phyloP scores from a whole-genome alignment of 257 asterid genomes.

The Marsdenia floribunda region DNA sequence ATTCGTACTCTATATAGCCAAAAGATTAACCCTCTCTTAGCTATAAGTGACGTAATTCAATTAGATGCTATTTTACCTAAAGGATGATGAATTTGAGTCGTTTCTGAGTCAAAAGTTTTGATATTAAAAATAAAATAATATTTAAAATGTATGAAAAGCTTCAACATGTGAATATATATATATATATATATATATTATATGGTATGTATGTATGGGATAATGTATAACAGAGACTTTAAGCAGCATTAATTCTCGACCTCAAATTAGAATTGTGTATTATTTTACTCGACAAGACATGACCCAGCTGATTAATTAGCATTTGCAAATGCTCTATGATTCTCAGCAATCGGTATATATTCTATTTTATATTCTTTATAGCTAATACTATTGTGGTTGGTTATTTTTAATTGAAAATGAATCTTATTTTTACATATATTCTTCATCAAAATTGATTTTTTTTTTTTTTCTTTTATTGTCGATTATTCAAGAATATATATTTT shows the following conservation, averaged over 20 bases:
- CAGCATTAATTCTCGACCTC: not conserved
- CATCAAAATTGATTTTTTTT: no score
- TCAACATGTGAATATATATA: not conserved
- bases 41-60: no score
- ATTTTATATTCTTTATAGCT: not conserved
- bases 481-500: no score
- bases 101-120: no score
- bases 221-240: not conserved
- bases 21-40: not conserved
- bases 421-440: no score
- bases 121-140: no score
- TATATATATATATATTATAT: no score
- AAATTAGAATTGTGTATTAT: not conserved
- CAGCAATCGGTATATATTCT: not conserved
- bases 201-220: no score
- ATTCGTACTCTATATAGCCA: not conserved
- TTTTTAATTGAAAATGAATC: not conserved
- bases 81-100: no score
- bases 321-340: not conserved
- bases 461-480: no score
- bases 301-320: not conserved
- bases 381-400: not conserved
- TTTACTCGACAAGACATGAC: not conserved
- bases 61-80: no score
- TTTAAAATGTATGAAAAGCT: not conserved